phyloP scores from a whole-genome alignment of 768 basidiomycete genomes.

The Leccinum sublutescens region DNA sequence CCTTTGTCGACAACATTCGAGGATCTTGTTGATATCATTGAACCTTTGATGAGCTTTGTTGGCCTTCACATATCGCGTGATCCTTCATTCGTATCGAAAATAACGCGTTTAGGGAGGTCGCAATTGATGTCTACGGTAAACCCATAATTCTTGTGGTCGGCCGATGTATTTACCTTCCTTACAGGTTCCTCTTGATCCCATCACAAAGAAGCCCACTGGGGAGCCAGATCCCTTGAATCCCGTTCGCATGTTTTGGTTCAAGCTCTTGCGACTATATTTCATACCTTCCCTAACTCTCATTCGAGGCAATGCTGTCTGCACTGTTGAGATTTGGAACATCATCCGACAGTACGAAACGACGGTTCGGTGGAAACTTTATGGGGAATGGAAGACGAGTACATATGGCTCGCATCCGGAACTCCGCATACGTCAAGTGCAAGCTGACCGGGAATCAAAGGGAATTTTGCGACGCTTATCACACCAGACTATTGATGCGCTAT shows the following conservation, averaged over 20 bases:
- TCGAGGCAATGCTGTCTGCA: conserved; percentile 82
- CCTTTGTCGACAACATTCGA: conserved; percentile 62
- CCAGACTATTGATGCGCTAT: conserved; percentile 79
- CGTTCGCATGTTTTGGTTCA: conserved; percentile 80
- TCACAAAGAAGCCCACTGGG: conserved; percentile 56
- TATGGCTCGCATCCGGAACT: conserved; percentile 80
- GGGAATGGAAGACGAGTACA: conserved; percentile 82
- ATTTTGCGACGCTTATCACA: conserved; percentile 84
- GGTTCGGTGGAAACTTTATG: conserved; percentile 87
- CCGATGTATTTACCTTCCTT: conserved; percentile 8
- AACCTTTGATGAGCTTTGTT: conserved; percentile 77
- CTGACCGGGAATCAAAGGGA: conserved; percentile 84
- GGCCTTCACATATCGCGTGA: conserved; percentile 82
- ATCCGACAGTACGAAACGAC: conserved; percentile 76
- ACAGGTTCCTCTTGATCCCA: conserved; percentile 53
- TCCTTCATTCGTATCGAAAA: conserved; percentile 72
- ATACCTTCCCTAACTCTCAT: conserved; percentile 87
- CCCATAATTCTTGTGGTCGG: not conserved
- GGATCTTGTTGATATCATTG: conserved; percentile 72
- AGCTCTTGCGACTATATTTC: conserved; percentile 72
- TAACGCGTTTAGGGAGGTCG: conserved; percentile 71
- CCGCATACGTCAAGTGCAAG: conserved; percentile 75
- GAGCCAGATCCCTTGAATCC: conserved; percentile 58
- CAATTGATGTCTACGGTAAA: conserved; percentile 58
- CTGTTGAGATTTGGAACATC: conserved; percentile 91